Conservation (phyloP, 306 rosid genomes). For the Quercus cerris region DNA sequence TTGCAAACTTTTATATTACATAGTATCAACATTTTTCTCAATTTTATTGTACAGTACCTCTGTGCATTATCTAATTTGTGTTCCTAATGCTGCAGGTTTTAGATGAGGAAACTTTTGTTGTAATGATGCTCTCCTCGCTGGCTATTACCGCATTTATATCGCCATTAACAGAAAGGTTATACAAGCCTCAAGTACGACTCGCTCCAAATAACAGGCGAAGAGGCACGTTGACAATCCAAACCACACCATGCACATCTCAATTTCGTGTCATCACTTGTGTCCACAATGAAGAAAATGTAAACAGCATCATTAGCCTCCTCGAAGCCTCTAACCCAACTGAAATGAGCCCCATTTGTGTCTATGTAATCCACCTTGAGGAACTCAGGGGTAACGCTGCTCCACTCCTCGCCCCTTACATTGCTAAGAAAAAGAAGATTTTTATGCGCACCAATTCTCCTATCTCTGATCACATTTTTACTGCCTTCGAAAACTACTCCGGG, state of each 20-base stretch:
- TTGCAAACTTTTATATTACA: too few relatives aligned
- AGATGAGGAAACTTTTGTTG: constrained; percentile 21
- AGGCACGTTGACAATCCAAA: constrained; percentile 21
- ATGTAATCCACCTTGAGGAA: constrained; percentile 41
- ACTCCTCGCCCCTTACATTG: constrained; percentile 37
- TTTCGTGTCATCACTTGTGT: constrained; percentile 36
- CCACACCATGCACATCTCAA: constrained; percentile 11
- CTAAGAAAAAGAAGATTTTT: not conserved
- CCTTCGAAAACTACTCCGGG: constrained; percentile 48
- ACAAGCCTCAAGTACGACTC: constrained; percentile 11
- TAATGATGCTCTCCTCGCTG: constrained; percentile 20
- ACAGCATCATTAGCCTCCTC: constrained; percentile 34
- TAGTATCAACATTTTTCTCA: too few relatives aligned
- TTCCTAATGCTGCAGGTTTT: constrained; percentile 24
- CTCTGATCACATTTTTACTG: constrained; percentile 42
- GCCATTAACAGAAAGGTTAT: constrained; percentile 13
- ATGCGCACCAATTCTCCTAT: constrained; percentile 18
- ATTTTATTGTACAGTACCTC: too few relatives aligned
- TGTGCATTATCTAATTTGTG: not conserved
- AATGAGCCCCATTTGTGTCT: constrained; percentile 34
- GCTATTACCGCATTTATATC: constrained; percentile 5
- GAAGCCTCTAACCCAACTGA: constrained; percentile 40
- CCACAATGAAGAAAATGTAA: constrained; percentile 43
- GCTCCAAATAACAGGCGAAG: not conserved
- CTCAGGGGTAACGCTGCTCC: constrained; percentile 40